These are phyloP conservation scores for Spiraea crenata DNA, from an alignment of 331 rosid species.

Conservation along the genomic window DNA sequence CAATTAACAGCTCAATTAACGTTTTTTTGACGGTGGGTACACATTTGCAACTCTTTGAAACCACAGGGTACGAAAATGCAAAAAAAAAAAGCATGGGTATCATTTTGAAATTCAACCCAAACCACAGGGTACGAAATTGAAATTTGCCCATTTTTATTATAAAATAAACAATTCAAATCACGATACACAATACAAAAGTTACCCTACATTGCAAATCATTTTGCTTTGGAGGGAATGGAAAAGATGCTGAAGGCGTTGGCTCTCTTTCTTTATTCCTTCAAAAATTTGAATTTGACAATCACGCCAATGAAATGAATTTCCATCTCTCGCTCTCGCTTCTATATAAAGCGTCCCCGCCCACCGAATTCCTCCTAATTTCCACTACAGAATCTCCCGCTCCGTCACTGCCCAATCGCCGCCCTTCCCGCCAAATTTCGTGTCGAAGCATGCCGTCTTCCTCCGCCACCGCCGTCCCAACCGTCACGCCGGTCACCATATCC, in stretches of 20 bases:
- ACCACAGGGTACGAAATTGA: too few species aligned
- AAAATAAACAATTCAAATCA: too few species aligned
- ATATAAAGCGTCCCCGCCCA: neutral
- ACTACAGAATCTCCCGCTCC: constrained; percentile 29
- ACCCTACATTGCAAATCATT: neutral
- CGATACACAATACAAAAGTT: too few species aligned
- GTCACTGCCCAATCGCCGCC: constrained; percentile 29
- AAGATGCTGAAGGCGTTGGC: neutral
- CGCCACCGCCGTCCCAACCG: constrained; percentile 36
- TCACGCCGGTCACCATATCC: constrained; percentile 49
- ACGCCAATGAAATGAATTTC: neutral
- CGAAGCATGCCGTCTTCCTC: constrained; percentile 40
- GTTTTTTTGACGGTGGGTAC: too few species aligned
- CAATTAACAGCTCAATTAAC: too few species aligned
- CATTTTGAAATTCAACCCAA: too few species aligned
- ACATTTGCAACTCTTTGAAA: too few species aligned
- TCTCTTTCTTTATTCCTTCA: neutral
- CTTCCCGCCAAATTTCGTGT: constrained; percentile 32
- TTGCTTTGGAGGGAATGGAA: neutral
- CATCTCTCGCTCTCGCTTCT: neutral
- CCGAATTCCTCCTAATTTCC: constrained; percentile 11
- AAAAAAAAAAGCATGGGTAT: too few species aligned
- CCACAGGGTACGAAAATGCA: too few species aligned
- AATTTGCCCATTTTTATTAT: too few species aligned
- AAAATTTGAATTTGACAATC: constrained; percentile 1